Evolutionary conservation across 495 filamentous ascomycete species (phyloP), one percentile per base, ranked within the genome.

Genomic region (Daldinia childiae): DNA sequence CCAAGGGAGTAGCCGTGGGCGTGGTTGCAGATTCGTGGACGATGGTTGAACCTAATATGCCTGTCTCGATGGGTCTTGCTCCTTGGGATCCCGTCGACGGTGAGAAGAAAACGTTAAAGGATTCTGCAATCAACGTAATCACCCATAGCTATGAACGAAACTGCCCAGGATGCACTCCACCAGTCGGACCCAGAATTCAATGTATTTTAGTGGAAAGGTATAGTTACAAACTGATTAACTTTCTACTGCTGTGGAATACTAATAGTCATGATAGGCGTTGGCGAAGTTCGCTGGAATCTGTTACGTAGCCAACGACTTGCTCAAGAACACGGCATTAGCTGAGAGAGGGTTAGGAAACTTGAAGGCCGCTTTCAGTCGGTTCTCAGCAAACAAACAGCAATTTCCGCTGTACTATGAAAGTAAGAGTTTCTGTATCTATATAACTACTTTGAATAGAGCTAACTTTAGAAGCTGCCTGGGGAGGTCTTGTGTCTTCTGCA

Each of bases 191-290:
- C 84, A 94, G 34, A 86, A 96, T 76, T 96, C 91, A 68, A 96
- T 98, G 91, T 99, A 99, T 79, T 99, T 92, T 76, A 90, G 91
- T 69, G 95, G 95, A 69, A 99, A 99, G 84, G 89, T 86, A 75
- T 60, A 29, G 6, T 56, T 21, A 56, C 48, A 8, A 11, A 27
- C 21, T 14, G 71, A 58, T 26, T 3, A 17, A 12, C 7, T 29
- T 32, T 14, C 43, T 14, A 5, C 52, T 45, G 36, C 14, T 30
- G n/a, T 38, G 1, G 14, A n/a, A 48, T 41, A 43, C 76, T 82
- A 36, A 82, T 62, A 41, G 19, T 60, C 9, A 3, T 17, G n/a
- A 62, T 50, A 90, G 87, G 93, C 90, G 0, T 81, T 98, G 8
- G 92, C 91, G 69, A 98, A 98, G 74, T 97, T 95, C 77, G 94